Evolutionary conservation across 2,329 filamentous ascomycete species (phyloP).

Genomic region (Clonostachys rhizophaga): DNA sequence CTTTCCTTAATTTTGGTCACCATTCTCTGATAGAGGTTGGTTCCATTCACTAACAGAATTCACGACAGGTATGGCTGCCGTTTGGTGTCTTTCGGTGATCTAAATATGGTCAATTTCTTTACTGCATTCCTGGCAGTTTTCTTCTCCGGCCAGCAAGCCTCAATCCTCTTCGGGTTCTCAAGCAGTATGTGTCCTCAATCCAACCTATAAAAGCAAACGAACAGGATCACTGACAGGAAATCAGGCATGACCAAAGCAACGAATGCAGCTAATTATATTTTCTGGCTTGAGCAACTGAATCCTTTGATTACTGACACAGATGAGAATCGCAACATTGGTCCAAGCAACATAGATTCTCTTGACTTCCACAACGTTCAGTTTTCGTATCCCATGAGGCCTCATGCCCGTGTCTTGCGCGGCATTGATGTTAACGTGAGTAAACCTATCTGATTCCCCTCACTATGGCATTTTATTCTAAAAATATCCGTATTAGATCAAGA

Average conservation of each 20-base stretch:
- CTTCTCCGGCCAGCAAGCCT: conserved; percentile 1
- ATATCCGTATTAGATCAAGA: conserved; percentile 9
- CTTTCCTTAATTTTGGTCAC: too few species aligned
- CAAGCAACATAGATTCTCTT: conserved; percentile 11
- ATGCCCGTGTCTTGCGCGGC: conserved; percentile 19
- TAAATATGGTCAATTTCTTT: conserved; percentile 1
- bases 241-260: conserved; percentile 31
- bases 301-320: conserved; percentile 17
- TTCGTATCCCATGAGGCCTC: conserved; percentile 81
- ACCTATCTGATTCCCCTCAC: not conserved
- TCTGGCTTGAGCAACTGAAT: conserved; percentile 20
- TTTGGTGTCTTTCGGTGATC: not conserved
- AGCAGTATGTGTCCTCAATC: conserved; percentile 16
- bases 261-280: conserved; percentile 27
- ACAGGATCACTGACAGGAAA: not conserved
- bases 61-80: conserved; percentile 31
- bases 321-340: conserved; percentile 12
- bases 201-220: not conserved
- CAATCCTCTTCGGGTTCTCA: conserved; percentile 19
- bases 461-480: not conserved
- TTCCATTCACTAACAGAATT: conserved; percentile 4
- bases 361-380: conserved; percentile 92
- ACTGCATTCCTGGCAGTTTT: not conserved
- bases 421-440: conserved; percentile 13
- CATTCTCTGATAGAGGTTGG: too few species aligned